These are phyloP conservation scores for Leucosporidium yakuticum DNA, from an alignment of 768 basidiomycete genomes.

Conservation along the genomic window DNA sequence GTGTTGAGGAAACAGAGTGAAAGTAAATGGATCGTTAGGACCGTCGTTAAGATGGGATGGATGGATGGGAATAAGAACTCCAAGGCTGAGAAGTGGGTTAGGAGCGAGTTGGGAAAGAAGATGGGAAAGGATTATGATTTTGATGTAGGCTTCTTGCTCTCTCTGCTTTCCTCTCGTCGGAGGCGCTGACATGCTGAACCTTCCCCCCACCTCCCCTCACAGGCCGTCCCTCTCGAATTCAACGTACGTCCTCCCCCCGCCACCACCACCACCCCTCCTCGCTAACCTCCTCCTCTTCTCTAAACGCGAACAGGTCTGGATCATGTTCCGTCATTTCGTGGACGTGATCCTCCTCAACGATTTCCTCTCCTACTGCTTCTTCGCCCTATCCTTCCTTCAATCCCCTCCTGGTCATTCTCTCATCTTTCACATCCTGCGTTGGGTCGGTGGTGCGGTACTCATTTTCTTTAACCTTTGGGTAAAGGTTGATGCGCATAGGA, in stretches of 20 bases:
- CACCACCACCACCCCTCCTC: not conserved
- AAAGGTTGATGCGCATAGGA: conserved; percentile 92
- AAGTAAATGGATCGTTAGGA: conserved; percentile 82
- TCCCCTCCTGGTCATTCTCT: conserved; percentile 74
- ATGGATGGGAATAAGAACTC: conserved; percentile 68
- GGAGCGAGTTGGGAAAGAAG: conserved; percentile 75
- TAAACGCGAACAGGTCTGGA: conserved; percentile 72
- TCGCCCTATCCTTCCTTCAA: conserved; percentile 72
- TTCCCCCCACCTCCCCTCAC: not conserved
- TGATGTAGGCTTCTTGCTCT: conserved; percentile 54
- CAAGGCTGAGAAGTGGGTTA: conserved; percentile 59
- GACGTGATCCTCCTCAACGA: conserved; percentile 96
- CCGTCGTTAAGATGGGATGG: conserved; percentile 75
- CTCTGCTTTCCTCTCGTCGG: not conserved
- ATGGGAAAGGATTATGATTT: conserved; percentile 94
- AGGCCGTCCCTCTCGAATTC: conserved; percentile 26
- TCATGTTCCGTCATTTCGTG: conserved; percentile 90
- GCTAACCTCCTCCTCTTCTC: conserved; percentile 7
- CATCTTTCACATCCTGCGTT: conserved; percentile 72
- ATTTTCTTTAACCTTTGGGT: conserved; percentile 98
- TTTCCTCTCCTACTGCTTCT: conserved; percentile 89
- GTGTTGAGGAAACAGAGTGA: conserved; percentile 92
- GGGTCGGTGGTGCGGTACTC: conserved; percentile 75
- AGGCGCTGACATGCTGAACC: not conserved
- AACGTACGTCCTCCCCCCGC: conserved; percentile 2